Base-by-base conservation (phyloP, 768 basidiomycete species). In the Rickenella mellea region DNA sequence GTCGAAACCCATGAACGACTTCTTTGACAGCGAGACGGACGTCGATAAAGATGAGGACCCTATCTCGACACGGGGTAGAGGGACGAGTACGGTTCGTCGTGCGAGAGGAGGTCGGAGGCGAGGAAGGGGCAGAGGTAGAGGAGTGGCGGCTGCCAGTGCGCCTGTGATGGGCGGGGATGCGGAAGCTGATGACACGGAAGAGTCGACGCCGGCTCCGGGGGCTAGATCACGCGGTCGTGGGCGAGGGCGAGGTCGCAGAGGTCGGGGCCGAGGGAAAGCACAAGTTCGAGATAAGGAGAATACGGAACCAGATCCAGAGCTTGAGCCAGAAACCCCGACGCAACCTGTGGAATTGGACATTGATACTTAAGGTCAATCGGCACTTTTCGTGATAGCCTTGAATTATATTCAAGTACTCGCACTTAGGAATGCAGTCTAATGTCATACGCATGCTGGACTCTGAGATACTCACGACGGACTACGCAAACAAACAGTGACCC, bases 11-110 rank as follows among this genome's bases (percentile, higher is more conserved):
- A 62, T 73, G 48, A 85, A 81, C 49, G 86, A 88, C 49, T 85
- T 69, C 48, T 91, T 71, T 54, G 84, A 86, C 33, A 79, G 74
- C 5, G 82, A 84, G 20, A 67, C 74, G 33, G 84, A 88, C 51
- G 68, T 74, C 15, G 85, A 87, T 44, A 64, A 55, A 33, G 66
- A 70, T 27, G 51, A 52, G 35, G 53, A 20, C 36, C 27, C 36
- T 67, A 73, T 37, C 60, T 27, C 55, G 5, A 48, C 57, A 24
- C 50, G 46, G 9, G 42, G 57, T 19, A 35, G 61, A 20, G 55
- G 55, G 4, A 6, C 43, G 10, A 56, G 55, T 1, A 37, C 43
- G 12, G 58, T 45, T n/a, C 54, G 60, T 12, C 42, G 45, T 21
- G 17, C 39, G 31, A 40, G 50, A 26, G 24, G 50, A 43, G 46